Evolutionary conservation across 805 yeast species (phyloP).

Genomic region (Maudiozyma serrabonitensis): DNA sequence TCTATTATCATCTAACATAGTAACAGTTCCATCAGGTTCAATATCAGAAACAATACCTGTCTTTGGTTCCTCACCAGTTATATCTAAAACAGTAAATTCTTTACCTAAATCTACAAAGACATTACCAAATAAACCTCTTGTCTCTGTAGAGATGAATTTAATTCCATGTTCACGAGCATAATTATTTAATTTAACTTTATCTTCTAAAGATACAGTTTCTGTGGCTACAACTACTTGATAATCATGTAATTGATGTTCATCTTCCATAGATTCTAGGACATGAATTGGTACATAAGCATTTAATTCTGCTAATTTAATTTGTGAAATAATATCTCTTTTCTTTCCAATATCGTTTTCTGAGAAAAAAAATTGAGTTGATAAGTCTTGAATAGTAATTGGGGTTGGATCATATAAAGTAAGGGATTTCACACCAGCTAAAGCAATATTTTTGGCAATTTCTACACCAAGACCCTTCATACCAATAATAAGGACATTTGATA

Average conservation of each 20-base stretch:
- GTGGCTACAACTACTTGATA: conserved; percentile 84
- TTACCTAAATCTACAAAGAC: conserved; percentile 87
- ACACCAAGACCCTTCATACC: conserved; percentile 91
- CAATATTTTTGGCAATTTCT: conserved; percentile 94
- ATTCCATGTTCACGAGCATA: conserved; percentile 65
- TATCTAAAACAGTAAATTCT: conserved; percentile 68
- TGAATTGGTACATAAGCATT: conserved; percentile 85
- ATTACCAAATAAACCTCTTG: conserved; percentile 81
- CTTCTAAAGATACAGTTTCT: conserved; percentile 53
- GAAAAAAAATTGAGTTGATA: conserved; percentile 85
- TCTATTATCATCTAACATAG: conserved; percentile 83
- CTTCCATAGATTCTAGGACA: conserved; percentile 46
- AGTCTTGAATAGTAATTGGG: conserved; percentile 55
- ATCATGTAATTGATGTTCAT: conserved; percentile 37
- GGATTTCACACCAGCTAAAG: conserved; percentile 94
- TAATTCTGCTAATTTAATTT: conserved; percentile 62
- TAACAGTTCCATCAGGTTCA: conserved; percentile 81
- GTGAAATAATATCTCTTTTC: conserved; percentile 65
- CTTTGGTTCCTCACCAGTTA: conserved; percentile 87
- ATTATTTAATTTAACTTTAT: conserved; percentile 65
- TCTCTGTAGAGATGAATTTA: conserved; percentile 72
- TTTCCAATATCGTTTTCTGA: conserved; percentile 63
- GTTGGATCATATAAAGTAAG: conserved; percentile 76
- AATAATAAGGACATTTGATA: conserved; percentile 80
- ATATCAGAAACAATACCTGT: conserved; percentile 84